phyloP scores from a whole-genome alignment of 1,139 yeast genomes.

The Hansenula sp. region DNA sequence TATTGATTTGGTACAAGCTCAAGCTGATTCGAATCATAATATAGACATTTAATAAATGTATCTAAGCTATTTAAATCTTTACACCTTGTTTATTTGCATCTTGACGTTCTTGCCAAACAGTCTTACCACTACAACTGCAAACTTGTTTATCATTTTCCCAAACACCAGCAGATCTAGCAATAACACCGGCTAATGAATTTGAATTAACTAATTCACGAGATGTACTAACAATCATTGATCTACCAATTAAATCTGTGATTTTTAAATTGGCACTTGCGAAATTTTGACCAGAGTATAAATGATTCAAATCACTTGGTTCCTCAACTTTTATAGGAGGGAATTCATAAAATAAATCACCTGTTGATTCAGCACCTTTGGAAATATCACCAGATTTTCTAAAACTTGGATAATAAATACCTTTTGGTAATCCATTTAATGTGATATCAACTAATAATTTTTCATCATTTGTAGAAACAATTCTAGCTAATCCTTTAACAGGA shows the following conservation, averaged over 20 bases:
- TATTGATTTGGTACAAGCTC: background rate
- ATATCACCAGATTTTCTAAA: slow-evolving; percentile 73
- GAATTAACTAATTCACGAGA: slow-evolving; percentile 32
- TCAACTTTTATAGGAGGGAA: slow-evolving; percentile 47
- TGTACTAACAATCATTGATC: slow-evolving; percentile 64
- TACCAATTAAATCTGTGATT: slow-evolving; percentile 70
- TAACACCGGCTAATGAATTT: slow-evolving; percentile 71
- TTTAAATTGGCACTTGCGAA: slow-evolving; percentile 56
- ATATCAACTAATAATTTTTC: slow-evolving; percentile 63
- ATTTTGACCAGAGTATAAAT: slow-evolving; percentile 53
- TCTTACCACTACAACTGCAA: slow-evolving; percentile 93
- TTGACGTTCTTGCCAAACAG: slow-evolving; percentile 89
- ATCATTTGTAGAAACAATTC: slow-evolving; percentile 69
- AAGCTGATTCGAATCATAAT: background rate
- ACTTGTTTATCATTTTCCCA: slow-evolving; percentile 96
- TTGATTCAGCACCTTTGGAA: slow-evolving; percentile 65
- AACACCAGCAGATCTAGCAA: slow-evolving; percentile 94
- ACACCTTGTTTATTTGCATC: slow-evolving; percentile 66
- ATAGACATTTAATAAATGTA: slow-evolving; percentile 1
- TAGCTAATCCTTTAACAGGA: slow-evolving; percentile 83
- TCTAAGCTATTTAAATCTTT: slow-evolving; percentile 13
- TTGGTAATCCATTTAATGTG: slow-evolving; percentile 64
- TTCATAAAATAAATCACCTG: slow-evolving; percentile 50
- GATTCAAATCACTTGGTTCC: slow-evolving; percentile 28
- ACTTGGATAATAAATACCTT: slow-evolving; percentile 66